These are phyloP conservation scores for Wickerhamomyces bisporus DNA, from an alignment of 805 yeast species.

Conservation along the genomic window DNA sequence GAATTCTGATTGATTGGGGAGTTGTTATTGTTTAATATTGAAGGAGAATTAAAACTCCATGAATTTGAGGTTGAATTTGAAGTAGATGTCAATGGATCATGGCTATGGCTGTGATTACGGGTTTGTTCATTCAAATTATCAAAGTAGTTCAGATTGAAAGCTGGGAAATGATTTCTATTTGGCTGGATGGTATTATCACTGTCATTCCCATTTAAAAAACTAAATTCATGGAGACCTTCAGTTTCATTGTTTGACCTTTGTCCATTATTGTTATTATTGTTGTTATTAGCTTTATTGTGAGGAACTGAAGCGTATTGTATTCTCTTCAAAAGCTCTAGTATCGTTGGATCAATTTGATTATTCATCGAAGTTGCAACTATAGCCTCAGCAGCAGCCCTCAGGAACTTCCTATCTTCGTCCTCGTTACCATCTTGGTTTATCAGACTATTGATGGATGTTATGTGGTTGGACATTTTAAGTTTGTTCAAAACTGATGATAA, in stretches of 20 bases:
- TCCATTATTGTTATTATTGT: background rate
- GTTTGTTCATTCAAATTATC: slow-evolving; percentile 16
- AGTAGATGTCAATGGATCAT: background rate
- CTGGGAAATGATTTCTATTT: slow-evolving; percentile 17
- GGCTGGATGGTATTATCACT: slow-evolving; percentile 7
- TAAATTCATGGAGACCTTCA: background rate
- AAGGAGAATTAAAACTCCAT: background rate
- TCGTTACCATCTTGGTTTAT: slow-evolving; percentile 9
- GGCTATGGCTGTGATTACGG: background rate
- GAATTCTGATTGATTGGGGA: background rate
- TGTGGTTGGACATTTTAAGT: slow-evolving; percentile 1
- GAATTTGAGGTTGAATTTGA: background rate
- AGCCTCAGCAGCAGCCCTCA: slow-evolving; percentile 58
- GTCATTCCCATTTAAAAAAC: slow-evolving; percentile 5
- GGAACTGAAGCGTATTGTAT: slow-evolving; percentile 43
- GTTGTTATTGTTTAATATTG: slow-evolving; percentile 1
- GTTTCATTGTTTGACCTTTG: background rate
- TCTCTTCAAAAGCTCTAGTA: slow-evolving; percentile 50
- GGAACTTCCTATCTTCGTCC: slow-evolving; percentile 49
- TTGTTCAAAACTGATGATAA: background rate
- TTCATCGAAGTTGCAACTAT: slow-evolving; percentile 46
- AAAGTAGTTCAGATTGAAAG: slow-evolving; percentile 25
- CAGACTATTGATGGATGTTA: slow-evolving; percentile 5
- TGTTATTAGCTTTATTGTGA: slow-evolving; percentile 1
- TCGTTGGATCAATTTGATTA: slow-evolving; percentile 55